phyloP scores from a whole-genome alignment of 2,329 filamentous ascomycete genomes.

The Cladosporium austrohemisphaericum region DNA sequence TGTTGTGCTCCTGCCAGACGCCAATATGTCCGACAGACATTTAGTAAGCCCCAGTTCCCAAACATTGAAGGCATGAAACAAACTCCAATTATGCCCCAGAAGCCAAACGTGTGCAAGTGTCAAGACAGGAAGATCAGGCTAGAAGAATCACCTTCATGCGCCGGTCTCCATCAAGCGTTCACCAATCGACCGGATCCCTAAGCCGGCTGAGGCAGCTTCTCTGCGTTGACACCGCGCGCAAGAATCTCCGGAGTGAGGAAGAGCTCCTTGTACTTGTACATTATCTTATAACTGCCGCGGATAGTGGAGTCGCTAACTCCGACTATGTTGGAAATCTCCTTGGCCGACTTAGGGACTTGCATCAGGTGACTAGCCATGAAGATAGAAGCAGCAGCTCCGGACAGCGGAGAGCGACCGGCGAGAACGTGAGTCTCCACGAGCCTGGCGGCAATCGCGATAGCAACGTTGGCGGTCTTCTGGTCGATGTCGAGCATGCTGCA shows the following conservation, averaged over 20 bases:
- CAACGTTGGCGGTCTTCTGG: constrained; percentile 73
- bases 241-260: constrained; percentile 75
- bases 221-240: constrained; percentile 66
- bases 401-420: constrained; percentile 88
- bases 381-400: constrained; percentile 90
- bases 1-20: no score
- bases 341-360: constrained; percentile 72
- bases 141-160: constrained; percentile 9
- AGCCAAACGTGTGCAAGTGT: no score
- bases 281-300: constrained; percentile 86
- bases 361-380: constrained; percentile 92
- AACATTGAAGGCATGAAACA: no score
- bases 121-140: neutral
- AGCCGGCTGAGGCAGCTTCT: constrained; percentile 58
- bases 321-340: constrained; percentile 78
- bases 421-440: constrained; percentile 75
- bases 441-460: constrained; percentile 71
- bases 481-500: constrained; percentile 77
- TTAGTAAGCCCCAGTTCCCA: no score
- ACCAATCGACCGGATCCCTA: constrained; percentile 17
- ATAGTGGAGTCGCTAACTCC: constrained; percentile 97
- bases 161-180: neutral
- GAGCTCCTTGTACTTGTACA: constrained; percentile 70
- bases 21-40: no score
- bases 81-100: no score